Conservation (phyloP, 345 rosid species). For the Eucalyptus camaldulensis region DNA sequence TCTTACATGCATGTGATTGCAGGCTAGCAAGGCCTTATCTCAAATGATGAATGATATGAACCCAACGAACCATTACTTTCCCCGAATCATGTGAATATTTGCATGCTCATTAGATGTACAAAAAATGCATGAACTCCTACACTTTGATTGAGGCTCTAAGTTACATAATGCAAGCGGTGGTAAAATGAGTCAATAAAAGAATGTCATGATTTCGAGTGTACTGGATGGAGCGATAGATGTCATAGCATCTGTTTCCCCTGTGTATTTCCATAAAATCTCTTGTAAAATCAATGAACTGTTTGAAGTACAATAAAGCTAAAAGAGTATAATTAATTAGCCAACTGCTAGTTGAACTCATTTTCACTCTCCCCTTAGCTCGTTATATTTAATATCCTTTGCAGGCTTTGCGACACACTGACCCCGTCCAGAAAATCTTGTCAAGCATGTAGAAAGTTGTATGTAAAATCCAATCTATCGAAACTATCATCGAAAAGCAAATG, state of each 20-base stretch:
- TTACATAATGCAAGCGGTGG: too few species aligned
- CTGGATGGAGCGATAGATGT: background rate
- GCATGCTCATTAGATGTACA: background rate
- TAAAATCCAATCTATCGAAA: constrained; percentile 19
- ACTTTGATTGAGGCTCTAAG: background rate
- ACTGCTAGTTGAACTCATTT: background rate
- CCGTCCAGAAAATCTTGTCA: constrained; percentile 17
- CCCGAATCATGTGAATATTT: background rate
- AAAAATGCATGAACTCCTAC: background rate
- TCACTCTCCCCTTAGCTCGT: background rate
- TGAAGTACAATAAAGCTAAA: background rate
- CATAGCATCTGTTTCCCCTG: background rate
- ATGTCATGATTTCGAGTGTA: too few species aligned
- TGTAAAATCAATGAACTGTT: background rate
- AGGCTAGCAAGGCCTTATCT: background rate
- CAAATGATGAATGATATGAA: background rate
- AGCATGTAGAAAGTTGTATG: constrained; percentile 33
- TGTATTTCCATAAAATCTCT: background rate
- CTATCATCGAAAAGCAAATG: background rate
- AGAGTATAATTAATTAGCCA: background rate
- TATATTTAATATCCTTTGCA: background rate
- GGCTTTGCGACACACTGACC: constrained; percentile 24
- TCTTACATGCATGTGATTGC: background rate
- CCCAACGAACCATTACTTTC: background rate
- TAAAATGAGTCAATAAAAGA: too few species aligned